phyloP scores from a whole-genome alignment of 441 rosid genomes.

The Gossypium lobatum region DNA sequence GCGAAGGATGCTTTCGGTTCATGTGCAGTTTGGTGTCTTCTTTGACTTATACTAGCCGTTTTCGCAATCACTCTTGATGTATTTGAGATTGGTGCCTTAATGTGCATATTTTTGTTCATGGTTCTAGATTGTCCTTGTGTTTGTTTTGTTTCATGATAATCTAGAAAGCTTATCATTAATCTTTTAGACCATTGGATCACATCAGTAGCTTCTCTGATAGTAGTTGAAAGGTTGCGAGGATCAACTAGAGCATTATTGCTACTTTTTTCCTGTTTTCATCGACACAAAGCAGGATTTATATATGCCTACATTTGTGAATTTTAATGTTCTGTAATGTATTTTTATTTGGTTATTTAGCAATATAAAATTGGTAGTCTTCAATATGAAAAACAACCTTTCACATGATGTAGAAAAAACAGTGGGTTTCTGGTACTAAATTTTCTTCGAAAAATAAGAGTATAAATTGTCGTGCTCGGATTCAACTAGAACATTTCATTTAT shows the following conservation, averaged over 20 bases:
- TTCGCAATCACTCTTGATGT: background rate
- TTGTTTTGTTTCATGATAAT: background rate
- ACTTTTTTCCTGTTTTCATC: background rate
- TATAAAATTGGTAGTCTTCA: background rate
- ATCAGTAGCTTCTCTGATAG: background rate
- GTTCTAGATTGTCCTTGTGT: background rate
- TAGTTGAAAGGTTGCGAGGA: background rate
- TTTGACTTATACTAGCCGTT: background rate
- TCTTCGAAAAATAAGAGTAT: background rate
- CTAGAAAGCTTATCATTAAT: background rate
- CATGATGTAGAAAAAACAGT: background rate
- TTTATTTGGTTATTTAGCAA: background rate
- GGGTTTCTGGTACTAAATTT: background rate
- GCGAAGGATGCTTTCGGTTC: background rate
- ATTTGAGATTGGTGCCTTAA: background rate
- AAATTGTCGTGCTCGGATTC: background rate
- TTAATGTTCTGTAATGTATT: background rate
- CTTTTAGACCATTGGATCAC: background rate
- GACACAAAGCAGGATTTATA: background rate
- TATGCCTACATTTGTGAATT: background rate
- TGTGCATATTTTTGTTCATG: background rate
- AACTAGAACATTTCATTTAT: background rate
- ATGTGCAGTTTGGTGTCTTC: background rate
- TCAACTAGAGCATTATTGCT: background rate
- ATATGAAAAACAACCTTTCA: background rate